These are phyloP conservation scores for Daldinia caldariorum DNA, from an alignment of 495 filamentous ascomycete genomes.

Conservation along the genomic window DNA sequence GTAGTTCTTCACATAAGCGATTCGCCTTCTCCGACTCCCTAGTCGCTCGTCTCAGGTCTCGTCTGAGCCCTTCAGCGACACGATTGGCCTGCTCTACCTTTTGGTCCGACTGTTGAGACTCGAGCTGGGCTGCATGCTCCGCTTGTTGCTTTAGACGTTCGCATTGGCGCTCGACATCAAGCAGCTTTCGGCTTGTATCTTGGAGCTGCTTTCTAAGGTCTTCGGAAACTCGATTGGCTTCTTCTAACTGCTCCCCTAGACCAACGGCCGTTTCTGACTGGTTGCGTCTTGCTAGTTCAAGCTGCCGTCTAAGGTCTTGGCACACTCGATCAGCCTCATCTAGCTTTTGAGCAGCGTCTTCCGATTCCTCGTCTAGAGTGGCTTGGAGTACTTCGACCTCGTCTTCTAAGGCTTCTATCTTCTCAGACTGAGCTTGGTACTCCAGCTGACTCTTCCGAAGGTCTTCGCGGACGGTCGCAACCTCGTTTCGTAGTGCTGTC, in stretches of 20 bases:
- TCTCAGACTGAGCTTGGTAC: constrained; percentile 70
- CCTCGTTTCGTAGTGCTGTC: constrained; percentile 53
- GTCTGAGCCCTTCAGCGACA: constrained; percentile 58
- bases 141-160: constrained; percentile 56
- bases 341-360: constrained; percentile 67
- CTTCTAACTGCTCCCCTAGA: constrained; percentile 76
- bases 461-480: constrained; percentile 69
- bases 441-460: constrained; percentile 72
- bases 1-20: constrained; percentile 40
- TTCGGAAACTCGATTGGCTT: constrained; percentile 75
- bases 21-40: constrained; percentile 40
- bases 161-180: constrained; percentile 53
- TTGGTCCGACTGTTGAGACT: constrained; percentile 62
- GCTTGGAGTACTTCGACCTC: constrained; percentile 80
- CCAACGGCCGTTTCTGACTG: constrained; percentile 51
- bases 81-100: constrained; percentile 53
- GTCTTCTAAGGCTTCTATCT: constrained; percentile 78
- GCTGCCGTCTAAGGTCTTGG: constrained; percentile 60
- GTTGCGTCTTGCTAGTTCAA: constrained; percentile 54
- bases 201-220: constrained; percentile 70
- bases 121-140: constrained; percentile 57
- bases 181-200: constrained; percentile 47
- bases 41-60: constrained; percentile 52
- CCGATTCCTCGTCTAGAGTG: constrained; percentile 77
- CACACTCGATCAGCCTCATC: constrained; percentile 59